Evolutionary conservation across 202 grass and related monocot species (phyloP).

Genomic region (Sporobolus alterniflorus): DNA sequence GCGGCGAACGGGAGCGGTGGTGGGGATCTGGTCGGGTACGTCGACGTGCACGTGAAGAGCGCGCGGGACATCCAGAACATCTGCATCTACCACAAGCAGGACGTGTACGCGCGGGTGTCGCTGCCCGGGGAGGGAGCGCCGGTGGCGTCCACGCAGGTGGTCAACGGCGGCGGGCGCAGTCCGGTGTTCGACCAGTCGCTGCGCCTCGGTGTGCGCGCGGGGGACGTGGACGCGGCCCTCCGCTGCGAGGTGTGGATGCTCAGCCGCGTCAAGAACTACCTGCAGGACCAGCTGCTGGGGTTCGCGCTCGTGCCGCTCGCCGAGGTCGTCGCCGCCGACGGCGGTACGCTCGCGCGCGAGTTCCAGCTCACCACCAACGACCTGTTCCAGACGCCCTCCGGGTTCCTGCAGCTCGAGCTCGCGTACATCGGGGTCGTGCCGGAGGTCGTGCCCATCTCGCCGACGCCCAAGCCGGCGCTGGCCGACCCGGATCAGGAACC

Average conservation of each 20-base stretch:
- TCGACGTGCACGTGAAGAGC: conserved; percentile 77
- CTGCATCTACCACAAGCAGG: conserved; percentile 99
- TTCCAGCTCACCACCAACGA: conserved; percentile 89
- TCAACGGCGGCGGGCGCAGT: conserved; percentile 86
- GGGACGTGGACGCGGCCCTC: conserved; percentile 69
- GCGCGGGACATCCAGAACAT: conserved; percentile 97
- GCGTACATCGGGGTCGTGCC: conserved; percentile 82
- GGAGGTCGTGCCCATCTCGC: conserved; percentile 68
- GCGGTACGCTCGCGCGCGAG: conserved; percentile 70
- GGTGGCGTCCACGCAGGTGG: conserved; percentile 62
- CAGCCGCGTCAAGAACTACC: conserved; percentile 86
- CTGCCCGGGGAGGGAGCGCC: conserved; percentile 62
- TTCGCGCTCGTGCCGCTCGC: conserved; percentile 79
- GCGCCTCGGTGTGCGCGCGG: conserved; percentile 63
- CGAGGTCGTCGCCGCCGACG: conserved; percentile 63
- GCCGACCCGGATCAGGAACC: conserved; percentile 35
- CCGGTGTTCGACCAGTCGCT: conserved; percentile 92
- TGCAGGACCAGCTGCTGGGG: conserved; percentile 89
- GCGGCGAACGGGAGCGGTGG: conserved; percentile 17
- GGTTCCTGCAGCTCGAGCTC: conserved; percentile 82
- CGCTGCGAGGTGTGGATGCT: conserved; percentile 99
- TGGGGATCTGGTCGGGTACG: conserved; percentile 67
- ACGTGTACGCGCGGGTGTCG: conserved; percentile 85
- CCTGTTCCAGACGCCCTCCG: conserved; percentile 77
- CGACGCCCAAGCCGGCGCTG: conserved; percentile 50